Conservation (phyloP, 345 rosid species). For the Corymbia maculata region DNA sequence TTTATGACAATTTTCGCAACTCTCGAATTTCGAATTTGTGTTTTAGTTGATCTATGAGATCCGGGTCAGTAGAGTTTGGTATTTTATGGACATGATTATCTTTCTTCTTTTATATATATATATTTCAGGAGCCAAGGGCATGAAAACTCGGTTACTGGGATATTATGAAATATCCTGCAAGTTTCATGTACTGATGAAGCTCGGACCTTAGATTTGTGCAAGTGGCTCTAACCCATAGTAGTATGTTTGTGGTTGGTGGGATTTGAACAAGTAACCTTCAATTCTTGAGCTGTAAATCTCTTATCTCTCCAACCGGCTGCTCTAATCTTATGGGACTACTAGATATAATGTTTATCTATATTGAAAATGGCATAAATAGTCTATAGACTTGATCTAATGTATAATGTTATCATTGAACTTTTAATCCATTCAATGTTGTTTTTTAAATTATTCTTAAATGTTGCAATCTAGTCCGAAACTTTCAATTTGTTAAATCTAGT, state of each 20-base stretch:
- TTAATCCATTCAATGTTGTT: not conserved
- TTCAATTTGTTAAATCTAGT: not conserved
- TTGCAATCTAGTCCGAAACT: not conserved
- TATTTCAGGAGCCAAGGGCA: not conserved
- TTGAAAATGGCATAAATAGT: not conserved
- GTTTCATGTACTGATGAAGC: not conserved
- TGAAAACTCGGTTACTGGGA: not conserved
- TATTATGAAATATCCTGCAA: not conserved
- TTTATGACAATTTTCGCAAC: not conserved
- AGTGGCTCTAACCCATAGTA: not conserved
- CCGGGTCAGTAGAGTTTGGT: not conserved
- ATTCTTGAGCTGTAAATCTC: not conserved
- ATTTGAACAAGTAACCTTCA: not conserved
- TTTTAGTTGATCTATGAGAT: not conserved
- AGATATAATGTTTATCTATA: not conserved
- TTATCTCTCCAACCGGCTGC: not conserved
- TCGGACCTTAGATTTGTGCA: not conserved
- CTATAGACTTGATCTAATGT: rapidly evolving
- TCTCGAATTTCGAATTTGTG: not conserved
- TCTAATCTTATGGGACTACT: rapidly evolving
- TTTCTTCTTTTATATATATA: no score
- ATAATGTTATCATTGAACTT: not conserved
- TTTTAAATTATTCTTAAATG: no score
- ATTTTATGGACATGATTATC: no score
- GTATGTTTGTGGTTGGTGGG: not conserved